Percentiles rank a stretch among this genome's conserved stretches.
Evolutionary conservation across 2,329 filamentous ascomycete genomes (phyloP).

Genomic region (Exophiala phaeomuriformis): DNA sequence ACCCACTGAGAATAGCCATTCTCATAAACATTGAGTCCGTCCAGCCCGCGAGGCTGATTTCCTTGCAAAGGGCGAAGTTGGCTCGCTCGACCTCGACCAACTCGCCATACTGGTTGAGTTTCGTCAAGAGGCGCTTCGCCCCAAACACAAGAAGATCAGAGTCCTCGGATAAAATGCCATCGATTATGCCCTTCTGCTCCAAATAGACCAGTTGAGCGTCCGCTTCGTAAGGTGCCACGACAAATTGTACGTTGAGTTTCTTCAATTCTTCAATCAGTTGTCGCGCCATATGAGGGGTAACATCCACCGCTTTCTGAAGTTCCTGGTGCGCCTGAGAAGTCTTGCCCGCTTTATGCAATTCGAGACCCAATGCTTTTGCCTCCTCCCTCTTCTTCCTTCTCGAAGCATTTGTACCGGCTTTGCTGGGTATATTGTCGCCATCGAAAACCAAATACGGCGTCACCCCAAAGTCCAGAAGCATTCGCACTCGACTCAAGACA

Average conservation of each 20-base stretch:
- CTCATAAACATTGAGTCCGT: constrained; percentile 81
- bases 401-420: constrained; percentile 74
- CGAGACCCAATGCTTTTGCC: constrained; percentile 66
- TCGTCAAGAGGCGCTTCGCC: constrained; percentile 81
- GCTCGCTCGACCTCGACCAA: constrained; percentile 85
- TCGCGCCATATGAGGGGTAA: constrained; percentile 92
- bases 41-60: constrained; percentile 86
- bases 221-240: constrained; percentile 95
- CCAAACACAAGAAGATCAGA: constrained; percentile 95
- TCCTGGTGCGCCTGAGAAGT: constrained; percentile 71
- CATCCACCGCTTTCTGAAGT: constrained; percentile 89
- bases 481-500: constrained; percentile 79
- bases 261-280: constrained; percentile 88
- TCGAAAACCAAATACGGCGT: constrained; percentile 96
- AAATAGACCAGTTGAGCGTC: constrained; percentile 95
- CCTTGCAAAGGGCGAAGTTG: constrained; percentile 81
- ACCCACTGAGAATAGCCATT: constrained; percentile 95
- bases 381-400: constrained; percentile 69
- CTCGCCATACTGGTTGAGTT: constrained; percentile 87
- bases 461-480: constrained; percentile 88
- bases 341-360: constrained; percentile 75
- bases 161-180: constrained; percentile 89
- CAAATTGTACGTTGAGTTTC: constrained; percentile 67
- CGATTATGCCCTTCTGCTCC: constrained; percentile 73
- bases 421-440: constrained; percentile 89